phyloP scores from a whole-genome alignment of 306 rosid genomes.

The Vigna hirtella region DNA sequence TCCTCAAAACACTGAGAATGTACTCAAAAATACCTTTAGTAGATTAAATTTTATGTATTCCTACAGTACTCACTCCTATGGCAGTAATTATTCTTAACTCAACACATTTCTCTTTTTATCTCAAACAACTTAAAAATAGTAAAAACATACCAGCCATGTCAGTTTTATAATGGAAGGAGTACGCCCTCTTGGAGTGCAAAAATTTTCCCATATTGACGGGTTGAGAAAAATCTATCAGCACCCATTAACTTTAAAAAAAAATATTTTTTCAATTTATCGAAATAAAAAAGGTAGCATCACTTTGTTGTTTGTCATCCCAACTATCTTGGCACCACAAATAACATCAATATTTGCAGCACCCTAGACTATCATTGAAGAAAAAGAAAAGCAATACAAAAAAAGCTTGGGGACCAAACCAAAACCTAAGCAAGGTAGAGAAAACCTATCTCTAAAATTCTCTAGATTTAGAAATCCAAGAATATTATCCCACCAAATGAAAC shows the following conservation, averaged over 20 bases:
- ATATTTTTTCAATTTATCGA: neutral
- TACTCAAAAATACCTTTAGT: constrained; percentile 14
- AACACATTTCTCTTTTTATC: neutral
- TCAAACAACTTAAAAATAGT: neutral
- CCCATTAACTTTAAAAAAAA: neutral
- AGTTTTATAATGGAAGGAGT: neutral
- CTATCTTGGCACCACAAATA: no score
- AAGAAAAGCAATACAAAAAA: no score
- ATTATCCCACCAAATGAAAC: no score
- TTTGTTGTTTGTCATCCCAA: no score
- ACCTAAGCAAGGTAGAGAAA: no score
- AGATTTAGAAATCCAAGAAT: no score
- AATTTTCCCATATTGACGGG: neutral
- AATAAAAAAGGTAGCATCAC: no score
- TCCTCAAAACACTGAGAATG: constrained; percentile 1
- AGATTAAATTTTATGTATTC: neutral
- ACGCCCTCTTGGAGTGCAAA: neutral
- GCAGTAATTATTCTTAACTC: neutral
- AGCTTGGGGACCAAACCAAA: no score
- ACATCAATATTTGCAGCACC: no score
- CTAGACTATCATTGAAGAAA: no score
- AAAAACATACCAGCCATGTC: neutral
- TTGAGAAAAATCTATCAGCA: neutral
- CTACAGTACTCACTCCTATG: neutral
- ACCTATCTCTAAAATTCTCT: no score